Evolutionary conservation across 108 stramenopile genomes (phyloP).

Genomic region (Pseudonitzschia multiseries): DNA sequence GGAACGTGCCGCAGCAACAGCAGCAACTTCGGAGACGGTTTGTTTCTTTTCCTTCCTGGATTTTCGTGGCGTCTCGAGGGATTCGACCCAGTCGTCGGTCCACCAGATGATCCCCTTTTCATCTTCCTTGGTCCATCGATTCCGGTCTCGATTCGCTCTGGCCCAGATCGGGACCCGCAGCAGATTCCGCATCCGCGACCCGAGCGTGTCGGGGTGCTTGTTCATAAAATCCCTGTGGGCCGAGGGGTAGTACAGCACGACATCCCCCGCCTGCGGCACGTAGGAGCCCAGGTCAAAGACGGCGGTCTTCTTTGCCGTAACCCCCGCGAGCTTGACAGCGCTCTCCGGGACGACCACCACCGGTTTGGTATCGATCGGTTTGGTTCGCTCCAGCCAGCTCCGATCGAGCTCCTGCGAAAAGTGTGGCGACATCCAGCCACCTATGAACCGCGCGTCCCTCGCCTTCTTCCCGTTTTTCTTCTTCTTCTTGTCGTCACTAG

Average conservation of each 20-base stretch:
- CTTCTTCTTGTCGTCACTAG: not conserved
- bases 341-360: not conserved
- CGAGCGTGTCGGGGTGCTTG: conserved; percentile 38
- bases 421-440: conserved; percentile 49
- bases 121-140: conserved; percentile 6
- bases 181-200: conserved; percentile 21
- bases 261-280: conserved; percentile 57
- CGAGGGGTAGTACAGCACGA: conserved; percentile 53
- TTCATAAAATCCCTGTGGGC: conserved; percentile 43
- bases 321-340: not conserved
- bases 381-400: conserved; percentile 43
- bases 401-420: conserved; percentile 42
- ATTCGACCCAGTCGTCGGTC: conserved; percentile 14
- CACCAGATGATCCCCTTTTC: conserved; percentile 6
- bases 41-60: not conserved
- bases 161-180: conserved; percentile 46
- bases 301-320: not conserved
- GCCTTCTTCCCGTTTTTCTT: not conserved
- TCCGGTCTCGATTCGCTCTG: conserved; percentile 25
- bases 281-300: conserved; percentile 25
- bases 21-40: not conserved
- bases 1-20: not conserved
- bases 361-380: conserved; percentile 1
- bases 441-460: conserved; percentile 34
- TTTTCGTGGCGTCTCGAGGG: conserved; percentile 2